Base-by-base conservation (phyloP, 2,329 filamentous ascomycete species). In the Ceratocystis variospora region DNA sequence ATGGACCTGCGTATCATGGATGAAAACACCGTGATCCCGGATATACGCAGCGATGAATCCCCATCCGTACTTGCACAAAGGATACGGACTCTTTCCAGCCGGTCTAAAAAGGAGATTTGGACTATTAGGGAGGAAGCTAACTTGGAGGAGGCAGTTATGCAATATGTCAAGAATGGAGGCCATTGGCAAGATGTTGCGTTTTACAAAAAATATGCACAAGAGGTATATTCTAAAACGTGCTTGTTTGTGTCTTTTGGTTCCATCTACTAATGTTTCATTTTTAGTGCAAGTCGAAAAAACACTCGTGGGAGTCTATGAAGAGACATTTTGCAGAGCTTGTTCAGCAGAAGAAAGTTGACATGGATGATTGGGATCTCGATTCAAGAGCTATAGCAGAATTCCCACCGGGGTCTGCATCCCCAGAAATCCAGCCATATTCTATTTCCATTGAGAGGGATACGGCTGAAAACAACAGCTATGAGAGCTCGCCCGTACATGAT, bases 171-270 rank as follows among this genome's bases (percentile, higher is more conserved):
- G 65, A 48, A 25, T 25, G 69, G 69, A 1, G 67, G 66, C 10
- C 61, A 67, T 61, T 70, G 69, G 69, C 63, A 67, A 25, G 63
- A 66, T 44, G 65, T 61, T n/a, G 19, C 46, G 2, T 45, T 68
- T 3, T 70, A 70, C 44, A 61, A 69, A 61, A 63, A 59, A 17
- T 37, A 66, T 25, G 62, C 68, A 22, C 46, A 66, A 48, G 17
- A 61, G 62, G 68, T 68, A 66, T n/a, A 8, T 10, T 48, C 37
- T n/a, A 55, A 7, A 66, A 50, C 12, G n/a, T 15, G 2, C 12
- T 8, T 0, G 5, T 19, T 8, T 0, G 5, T 19, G 4, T 17
- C 17, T 10, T n/a, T 46, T 6, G 2, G 62, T 48, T 25, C 17
- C 6, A 37, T 33, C 25, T 57, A 22, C n/a, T 65, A 31, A 55